These are phyloP conservation scores for Brettanomyces bruxellensis DNA, from an alignment of 805 yeast genomes.

Conservation along the genomic window DNA sequence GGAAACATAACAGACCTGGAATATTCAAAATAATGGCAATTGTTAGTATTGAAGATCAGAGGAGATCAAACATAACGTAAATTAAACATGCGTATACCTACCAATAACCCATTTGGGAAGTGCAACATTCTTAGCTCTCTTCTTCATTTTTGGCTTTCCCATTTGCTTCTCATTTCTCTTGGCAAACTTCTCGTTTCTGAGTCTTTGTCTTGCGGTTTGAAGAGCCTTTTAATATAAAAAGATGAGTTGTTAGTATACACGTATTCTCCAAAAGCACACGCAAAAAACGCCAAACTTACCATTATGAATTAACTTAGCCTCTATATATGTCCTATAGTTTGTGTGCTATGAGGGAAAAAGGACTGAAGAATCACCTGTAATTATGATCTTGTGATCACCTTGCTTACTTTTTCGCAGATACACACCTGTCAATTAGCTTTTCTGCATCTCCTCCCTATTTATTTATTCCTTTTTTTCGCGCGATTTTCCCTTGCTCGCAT, in stretches of 20 bases:
- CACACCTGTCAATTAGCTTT: not conserved
- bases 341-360: no score
- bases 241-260: not conserved
- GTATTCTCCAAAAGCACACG: not conserved
- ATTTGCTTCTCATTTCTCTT: slow-evolving; percentile 61
- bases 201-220: slow-evolving; percentile 82
- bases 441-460: not conserved
- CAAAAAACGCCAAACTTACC: no score
- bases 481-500: no score
- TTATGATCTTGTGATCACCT: not conserved
- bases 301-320: no score
- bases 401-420: not conserved
- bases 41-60: not conserved
- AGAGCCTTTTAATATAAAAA: slow-evolving; percentile 33
- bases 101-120: slow-evolving; percentile 57
- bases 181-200: slow-evolving; percentile 79
- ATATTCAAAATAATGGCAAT: not conserved
- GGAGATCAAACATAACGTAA: no score
- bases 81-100: slow-evolving; percentile 22
- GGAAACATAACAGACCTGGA: slow-evolving; percentile 37
- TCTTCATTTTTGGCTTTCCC: slow-evolving; percentile 56
- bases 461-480: no score
- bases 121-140: slow-evolving; percentile 25
- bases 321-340: no score
- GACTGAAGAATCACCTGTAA: not conserved